Evolutionary conservation across 2,329 filamentous ascomycete genomes (phyloP).

Genomic region (Pleomassaria siparia): DNA sequence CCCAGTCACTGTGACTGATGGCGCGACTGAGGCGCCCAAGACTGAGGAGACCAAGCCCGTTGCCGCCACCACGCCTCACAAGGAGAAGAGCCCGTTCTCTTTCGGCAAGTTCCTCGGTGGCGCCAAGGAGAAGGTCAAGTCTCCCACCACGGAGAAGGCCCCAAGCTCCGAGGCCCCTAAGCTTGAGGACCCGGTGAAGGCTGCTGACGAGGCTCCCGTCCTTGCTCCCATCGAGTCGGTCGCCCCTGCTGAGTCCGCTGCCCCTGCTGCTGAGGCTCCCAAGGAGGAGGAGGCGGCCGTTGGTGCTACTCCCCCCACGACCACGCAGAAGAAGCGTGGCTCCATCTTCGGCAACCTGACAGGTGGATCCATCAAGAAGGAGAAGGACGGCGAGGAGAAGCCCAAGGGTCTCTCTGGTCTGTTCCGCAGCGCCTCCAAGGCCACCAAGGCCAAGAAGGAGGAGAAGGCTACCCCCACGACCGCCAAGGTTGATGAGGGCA

Average conservation of each 20-base stretch:
- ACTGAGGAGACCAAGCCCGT: conserved; percentile 29
- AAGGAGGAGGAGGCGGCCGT: conserved; percentile 44
- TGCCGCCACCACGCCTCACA: conserved; percentile 45
- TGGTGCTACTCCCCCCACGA: conserved; percentile 46
- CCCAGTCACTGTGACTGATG: conserved; percentile 22
- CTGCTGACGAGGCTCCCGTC: conserved; percentile 14
- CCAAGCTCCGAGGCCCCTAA: conserved; percentile 46
- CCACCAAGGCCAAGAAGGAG: conserved; percentile 38
- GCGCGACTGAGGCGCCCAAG: conserved; percentile 26
- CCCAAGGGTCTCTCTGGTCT: conserved; percentile 32
- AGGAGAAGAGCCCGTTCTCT: conserved; percentile 54
- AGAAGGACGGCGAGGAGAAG: conserved; percentile 40
- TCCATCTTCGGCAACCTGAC: conserved; percentile 77
- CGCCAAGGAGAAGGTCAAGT: conserved; percentile 54
- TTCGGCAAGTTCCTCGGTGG: conserved; percentile 55
- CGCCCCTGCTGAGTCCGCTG: conserved; percentile 23
- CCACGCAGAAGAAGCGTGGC: conserved; percentile 76
- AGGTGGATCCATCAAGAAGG: conserved; percentile 64
- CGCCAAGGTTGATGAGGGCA: conserved; percentile 39
- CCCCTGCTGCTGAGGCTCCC: conserved; percentile 45
- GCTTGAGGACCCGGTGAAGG: conserved; percentile 39
- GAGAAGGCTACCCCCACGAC: conserved; percentile 35
- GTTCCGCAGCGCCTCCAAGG: conserved; percentile 46
- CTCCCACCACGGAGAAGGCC: conserved; percentile 37
- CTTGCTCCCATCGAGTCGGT: conserved; percentile 24